These are phyloP conservation scores for Globisporangium takayamanum DNA, from an alignment of 352 stramenopile genomes.

Conservation along the genomic window DNA sequence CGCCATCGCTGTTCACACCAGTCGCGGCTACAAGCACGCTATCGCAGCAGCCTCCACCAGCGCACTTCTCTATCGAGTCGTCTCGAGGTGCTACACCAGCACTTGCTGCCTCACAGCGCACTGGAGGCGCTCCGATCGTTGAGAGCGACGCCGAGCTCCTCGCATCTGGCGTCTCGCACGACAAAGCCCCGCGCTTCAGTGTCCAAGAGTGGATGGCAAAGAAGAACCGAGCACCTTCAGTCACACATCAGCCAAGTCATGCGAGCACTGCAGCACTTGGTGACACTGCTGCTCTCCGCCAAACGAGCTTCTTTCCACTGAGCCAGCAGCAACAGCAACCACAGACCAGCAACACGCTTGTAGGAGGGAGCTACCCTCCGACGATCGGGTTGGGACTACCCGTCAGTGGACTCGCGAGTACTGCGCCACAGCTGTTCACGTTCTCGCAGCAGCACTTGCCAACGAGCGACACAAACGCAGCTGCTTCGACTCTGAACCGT, in stretches of 20 bases:
- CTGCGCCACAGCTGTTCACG: not conserved
- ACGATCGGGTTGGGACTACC: not conserved
- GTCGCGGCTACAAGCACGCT: not conserved
- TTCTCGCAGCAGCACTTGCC: constrained; percentile 1
- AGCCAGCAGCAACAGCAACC: not conserved
- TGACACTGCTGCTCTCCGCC: constrained; percentile 3
- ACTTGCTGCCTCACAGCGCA: not conserved
- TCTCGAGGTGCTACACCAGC: not conserved
- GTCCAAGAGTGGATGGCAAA: constrained; percentile 74
- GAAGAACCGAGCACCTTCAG: constrained; percentile 33
- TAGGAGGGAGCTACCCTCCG: not conserved
- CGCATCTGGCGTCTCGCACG: constrained; percentile 55
- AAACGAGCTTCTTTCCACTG: constrained; percentile 1
- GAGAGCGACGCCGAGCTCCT: constrained; percentile 45
- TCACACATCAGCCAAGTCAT: constrained; percentile 20
- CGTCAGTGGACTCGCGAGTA: not conserved
- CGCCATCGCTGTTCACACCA: not conserved
- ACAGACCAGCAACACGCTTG: not conserved
- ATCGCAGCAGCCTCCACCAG: not conserved
- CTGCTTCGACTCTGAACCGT: not conserved
- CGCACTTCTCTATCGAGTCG: not conserved
- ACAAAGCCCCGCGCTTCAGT: constrained; percentile 53
- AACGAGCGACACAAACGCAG: not conserved
- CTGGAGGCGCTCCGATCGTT: constrained; percentile 16
- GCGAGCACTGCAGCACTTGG: not conserved